Base-by-base conservation (phyloP, 2,329 filamentous ascomycete genomes). In the Neonectria punicea region DNA sequence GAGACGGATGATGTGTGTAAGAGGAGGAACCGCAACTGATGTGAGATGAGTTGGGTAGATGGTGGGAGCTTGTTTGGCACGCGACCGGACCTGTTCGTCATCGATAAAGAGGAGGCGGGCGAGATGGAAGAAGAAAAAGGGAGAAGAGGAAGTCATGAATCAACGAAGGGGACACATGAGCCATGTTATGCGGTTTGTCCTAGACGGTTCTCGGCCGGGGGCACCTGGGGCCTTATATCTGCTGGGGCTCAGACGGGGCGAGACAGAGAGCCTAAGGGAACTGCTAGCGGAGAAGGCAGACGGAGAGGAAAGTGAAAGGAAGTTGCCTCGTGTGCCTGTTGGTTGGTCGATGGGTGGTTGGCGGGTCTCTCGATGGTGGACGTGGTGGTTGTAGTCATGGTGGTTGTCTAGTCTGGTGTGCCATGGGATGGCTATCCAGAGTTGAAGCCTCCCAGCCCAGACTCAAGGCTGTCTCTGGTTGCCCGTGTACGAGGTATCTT, bases 361-460 rank as follows among this genome's bases (percentile, higher is more conserved):
- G 63, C 43, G 53, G 61, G 51, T 60, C 53, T 65, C 71, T 73
- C 64, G 70, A 67, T 67, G 44, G 71, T 73, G 68, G 70, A 61
- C 50, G 34, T 36, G 70, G 67, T 67, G 44, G 71, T 73, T 66
- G 69, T 63, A 53, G 34, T 36, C 13, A 61, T 65, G 61, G 61
- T 66, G 66, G 63, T 65, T 65, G 58, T 62, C 53, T 53, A 30
- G 16, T 32, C 5, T 51, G 32, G 30, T 34, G 49, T 34, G 25
- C 49, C 49, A 49, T 28, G 14, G 20, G 28, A 51, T 34, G 30
- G 28, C 34, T 51, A 51, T 34, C 28, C 30, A 32, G 22, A 36
- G 47, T 50, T 50, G 58, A 61, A 54, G 41, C 50, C 41, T 49
- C 50, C 30, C 58, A 49, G 41, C 50, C 58, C 58, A 54, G 44